Evolutionary conservation across 2,329 filamentous ascomycete species (phyloP).

Genomic region (Hymenoscyphus fraxineus): DNA sequence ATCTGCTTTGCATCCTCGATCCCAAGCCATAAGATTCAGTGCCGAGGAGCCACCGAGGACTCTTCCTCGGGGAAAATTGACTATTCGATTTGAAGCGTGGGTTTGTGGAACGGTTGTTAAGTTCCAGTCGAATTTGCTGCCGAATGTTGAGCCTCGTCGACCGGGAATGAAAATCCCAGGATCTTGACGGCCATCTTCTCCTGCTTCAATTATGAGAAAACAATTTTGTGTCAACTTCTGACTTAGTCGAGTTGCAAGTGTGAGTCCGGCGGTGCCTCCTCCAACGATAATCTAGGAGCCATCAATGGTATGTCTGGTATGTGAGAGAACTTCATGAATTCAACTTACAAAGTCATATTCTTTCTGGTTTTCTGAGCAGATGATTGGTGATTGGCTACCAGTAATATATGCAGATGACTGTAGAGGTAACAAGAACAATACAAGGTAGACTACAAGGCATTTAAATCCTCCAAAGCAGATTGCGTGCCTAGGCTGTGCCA

Average conservation of each 20-base stretch:
- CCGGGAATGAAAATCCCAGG: constrained; percentile 39
- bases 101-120: constrained; percentile 38
- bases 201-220: constrained; percentile 35
- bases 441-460: not conserved
- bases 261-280: constrained; percentile 44
- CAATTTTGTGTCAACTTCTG: constrained; percentile 36
- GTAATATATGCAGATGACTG: not conserved
- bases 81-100: constrained; percentile 21
- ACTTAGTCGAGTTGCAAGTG: constrained; percentile 40
- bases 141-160: constrained; percentile 34
- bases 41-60: constrained; percentile 38
- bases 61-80: constrained; percentile 17
- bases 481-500: not conserved
- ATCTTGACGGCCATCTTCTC: constrained; percentile 31
- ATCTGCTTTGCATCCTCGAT: constrained; percentile 21
- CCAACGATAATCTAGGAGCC: constrained; percentile 38
- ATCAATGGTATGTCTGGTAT: not conserved
- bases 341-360: constrained; percentile 1
- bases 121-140: constrained; percentile 41
- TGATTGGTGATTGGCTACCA: not conserved
- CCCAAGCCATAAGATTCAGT: constrained; percentile 32
- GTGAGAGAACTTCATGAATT: not conserved
- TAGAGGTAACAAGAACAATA: not conserved
- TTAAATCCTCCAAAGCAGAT: not conserved
- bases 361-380: not conserved